Evolutionary conservation across 2,329 filamentous ascomycete species (phyloP).

Genomic region (Trichoderma afroharzianum): DNA sequence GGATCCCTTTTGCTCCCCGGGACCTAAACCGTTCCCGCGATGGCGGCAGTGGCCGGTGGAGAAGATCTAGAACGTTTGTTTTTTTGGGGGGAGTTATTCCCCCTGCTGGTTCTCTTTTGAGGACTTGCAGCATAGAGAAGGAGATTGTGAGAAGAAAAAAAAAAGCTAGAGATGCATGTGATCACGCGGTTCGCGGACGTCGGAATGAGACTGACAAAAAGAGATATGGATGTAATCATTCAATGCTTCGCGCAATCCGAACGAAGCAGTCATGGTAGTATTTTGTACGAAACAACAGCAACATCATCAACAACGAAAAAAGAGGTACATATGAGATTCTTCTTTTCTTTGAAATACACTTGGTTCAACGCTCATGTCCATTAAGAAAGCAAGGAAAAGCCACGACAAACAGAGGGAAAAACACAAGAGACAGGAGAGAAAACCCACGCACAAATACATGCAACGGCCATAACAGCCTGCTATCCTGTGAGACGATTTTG

Average conservation of each 20-base stretch:
- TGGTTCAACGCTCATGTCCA: neutral
- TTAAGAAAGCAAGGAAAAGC: neutral
- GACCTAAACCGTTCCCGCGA: neutral
- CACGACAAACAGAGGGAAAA: neutral
- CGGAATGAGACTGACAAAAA: neutral
- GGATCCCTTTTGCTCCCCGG: neutral
- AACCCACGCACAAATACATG: neutral
- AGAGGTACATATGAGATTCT: neutral
- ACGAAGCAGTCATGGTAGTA: neutral
- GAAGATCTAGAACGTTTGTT: constrained; percentile 10
- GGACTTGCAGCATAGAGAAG: neutral
- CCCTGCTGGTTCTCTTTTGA: neutral
- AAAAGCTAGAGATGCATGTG: neutral
- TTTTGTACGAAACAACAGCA: neutral
- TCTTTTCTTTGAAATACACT: neutral
- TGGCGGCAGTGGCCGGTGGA: neutral
- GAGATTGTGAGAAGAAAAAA: neutral
- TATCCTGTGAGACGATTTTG: neutral
- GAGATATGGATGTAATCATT: neutral
- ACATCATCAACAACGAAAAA: neutral
- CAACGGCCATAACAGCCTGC: constrained; percentile 6
- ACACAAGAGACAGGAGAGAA: neutral
- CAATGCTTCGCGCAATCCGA: neutral
- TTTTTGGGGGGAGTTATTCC: neutral
- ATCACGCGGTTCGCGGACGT: neutral